A percentile compares a stretch with the other conserved stretches of the same genome.
Evolutionary conservation across 2,329 filamentous ascomycete species (phyloP).

Genomic region (Xylaria sp.): DNA sequence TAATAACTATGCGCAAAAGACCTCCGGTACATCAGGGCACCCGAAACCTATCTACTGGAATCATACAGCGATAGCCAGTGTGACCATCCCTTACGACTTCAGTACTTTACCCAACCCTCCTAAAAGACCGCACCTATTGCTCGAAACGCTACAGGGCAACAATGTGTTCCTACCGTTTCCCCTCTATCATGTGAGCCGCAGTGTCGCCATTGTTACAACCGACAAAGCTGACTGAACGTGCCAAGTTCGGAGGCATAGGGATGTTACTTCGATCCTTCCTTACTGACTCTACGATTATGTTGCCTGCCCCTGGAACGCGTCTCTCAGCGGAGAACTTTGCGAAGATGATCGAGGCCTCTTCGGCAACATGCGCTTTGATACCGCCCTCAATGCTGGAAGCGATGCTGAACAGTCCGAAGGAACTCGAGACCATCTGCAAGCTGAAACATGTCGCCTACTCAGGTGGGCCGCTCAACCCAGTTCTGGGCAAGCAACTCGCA

Average conservation of each 20-base stretch:
- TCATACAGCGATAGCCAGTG: constrained; percentile 16
- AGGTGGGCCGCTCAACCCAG: constrained; percentile 26
- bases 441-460: constrained; percentile 24
- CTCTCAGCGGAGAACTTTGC: constrained; percentile 24
- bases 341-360: constrained; percentile 17
- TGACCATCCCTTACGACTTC: constrained; percentile 16
- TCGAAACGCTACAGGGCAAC: constrained; percentile 9
- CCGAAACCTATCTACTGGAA: constrained; percentile 30
- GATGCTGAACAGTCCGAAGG: constrained; percentile 20
- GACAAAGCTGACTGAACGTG: neutral
- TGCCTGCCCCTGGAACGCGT: constrained; percentile 20
- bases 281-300: constrained; percentile 15
- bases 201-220: neutral
- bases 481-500: constrained; percentile 19
- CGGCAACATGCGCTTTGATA: constrained; percentile 8
- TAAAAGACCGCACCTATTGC: constrained; percentile 1
- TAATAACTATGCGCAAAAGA: neutral
- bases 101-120: constrained; percentile 8
- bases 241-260: constrained; percentile 17
- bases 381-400: constrained; percentile 25
- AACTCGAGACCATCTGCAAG: constrained; percentile 18
- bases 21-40: constrained; percentile 24
- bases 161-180: constrained; percentile 16
- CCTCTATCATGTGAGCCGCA: constrained; percentile 15
- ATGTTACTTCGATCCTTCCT: constrained; percentile 7